Base-by-base conservation (phyloP, 768 basidiomycete species). In the Xerocomus potaroensis region DNA sequence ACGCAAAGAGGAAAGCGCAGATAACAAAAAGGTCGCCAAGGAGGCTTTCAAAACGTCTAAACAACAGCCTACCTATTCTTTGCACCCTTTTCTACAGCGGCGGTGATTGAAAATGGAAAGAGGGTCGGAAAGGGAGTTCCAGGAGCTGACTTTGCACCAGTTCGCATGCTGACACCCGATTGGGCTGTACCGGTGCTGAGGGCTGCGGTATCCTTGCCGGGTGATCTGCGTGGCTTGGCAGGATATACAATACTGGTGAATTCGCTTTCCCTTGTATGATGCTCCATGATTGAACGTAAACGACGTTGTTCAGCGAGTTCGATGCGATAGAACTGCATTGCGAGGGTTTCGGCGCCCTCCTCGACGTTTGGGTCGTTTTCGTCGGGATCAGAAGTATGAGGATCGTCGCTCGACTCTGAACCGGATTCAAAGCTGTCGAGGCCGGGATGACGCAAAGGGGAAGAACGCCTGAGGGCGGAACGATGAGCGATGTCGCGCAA, bases 51-150 rank as follows among this genome's bases (percentile, higher is more conserved):
- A 37, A 41, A 23, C 6, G 9, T 26, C 14, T 22, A 23, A 35
- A 26, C 8, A n/a, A 41, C 8, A 18, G 68, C 76, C 41, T 42
- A 90, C 86, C 95, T 75, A 57, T 98, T 98, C 74, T 96, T 92
- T 16, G 82, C 74, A 8, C 95, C 95, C 60, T 95, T 89, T 68
- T 98, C 95, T 9, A 98, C 81, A 2, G 90, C 95, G 6, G 95
- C 95, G 0, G 91, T 95, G 51, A 98, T 98, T 43, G 89, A 91
- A 63, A 86, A 96, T 8, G 92, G 93, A 86, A 94, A 45, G 41
- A 36, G 34, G 4, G 43, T 18, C 8, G 42, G 48, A 29, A 52
- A 48, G 11, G 62, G 59, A 1, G 58, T 57, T 6, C 48, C 48
- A 16, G 57, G 62, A 1, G 48, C 44, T 8, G 54, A 51, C 35